Conservation (phyloP, 352 stramenopile genomes). For the Blastocystis sp. region DNA sequence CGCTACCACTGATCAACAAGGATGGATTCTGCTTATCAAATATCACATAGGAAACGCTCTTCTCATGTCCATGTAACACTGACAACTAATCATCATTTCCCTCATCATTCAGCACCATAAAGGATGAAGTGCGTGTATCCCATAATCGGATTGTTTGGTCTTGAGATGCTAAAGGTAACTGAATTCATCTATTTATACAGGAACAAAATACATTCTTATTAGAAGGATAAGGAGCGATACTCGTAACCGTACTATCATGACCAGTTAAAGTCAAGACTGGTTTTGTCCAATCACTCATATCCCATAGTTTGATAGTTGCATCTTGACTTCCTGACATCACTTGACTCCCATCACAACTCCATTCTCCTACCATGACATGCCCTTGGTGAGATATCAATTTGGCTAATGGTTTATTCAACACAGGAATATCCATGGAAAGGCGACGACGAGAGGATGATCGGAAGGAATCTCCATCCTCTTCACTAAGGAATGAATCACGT, state of each 20-base stretch:
- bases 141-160: constrained; percentile 66
- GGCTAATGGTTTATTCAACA: constrained; percentile 14
- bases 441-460: background rate
- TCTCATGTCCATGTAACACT: constrained; percentile 60
- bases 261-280: constrained; percentile 43
- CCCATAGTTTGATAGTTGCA: constrained; percentile 53
- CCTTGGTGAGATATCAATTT: constrained; percentile 56
- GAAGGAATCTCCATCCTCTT: background rate
- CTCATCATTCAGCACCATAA: background rate
- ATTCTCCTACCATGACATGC: background rate
- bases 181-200: background rate
- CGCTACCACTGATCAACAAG: constrained; percentile 51
- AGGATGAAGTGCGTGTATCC: constrained; percentile 52
- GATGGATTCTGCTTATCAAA: constrained; percentile 45
- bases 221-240: constrained; percentile 24
- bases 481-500: background rate
- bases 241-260: constrained; percentile 50
- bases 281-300: constrained; percentile 28
- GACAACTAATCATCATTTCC: constrained; percentile 1
- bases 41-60: constrained; percentile 29
- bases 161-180: constrained; percentile 34
- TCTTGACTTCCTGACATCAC: constrained; percentile 44
- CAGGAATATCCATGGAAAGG: background rate
- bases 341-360: constrained; percentile 11
- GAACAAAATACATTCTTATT: constrained; percentile 39